These are phyloP conservation scores for Allium cepa DNA, from an alignment of 106 monocot genomes.

Conservation along the genomic window DNA sequence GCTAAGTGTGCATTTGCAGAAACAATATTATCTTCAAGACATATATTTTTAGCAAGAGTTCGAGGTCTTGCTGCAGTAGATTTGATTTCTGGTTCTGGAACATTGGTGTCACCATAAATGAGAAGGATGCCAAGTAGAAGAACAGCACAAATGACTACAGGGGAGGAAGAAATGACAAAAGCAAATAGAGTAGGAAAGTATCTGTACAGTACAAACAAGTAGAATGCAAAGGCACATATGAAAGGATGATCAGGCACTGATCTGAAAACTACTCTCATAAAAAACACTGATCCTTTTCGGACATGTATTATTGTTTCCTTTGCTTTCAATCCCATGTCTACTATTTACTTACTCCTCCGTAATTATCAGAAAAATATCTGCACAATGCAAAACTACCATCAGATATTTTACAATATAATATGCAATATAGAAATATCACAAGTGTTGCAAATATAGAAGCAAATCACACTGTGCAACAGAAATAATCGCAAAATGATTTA, in stretches of 20 bases:
- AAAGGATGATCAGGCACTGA: conserved; percentile 38
- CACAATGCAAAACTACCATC: not conserved
- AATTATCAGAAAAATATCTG: not conserved
- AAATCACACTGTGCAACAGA: not conserved
- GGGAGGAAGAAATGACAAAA: conserved; percentile 45
- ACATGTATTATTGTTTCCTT: conserved; percentile 10
- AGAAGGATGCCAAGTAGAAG: conserved; percentile 69
- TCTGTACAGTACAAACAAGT: conserved; percentile 36
- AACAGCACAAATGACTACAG: conserved; percentile 52
- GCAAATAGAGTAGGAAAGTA: conserved; percentile 47
- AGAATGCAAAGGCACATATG: conserved; percentile 25
- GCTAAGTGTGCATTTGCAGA: not conserved
- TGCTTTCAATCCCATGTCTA: conserved; percentile 1
- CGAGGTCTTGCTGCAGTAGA: not conserved
- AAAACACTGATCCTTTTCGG: conserved; percentile 15
- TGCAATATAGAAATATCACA: not conserved
- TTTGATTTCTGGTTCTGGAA: conserved; percentile 27
- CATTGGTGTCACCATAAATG: conserved; percentile 49
- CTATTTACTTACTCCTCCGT: not conserved
- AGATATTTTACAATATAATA: not conserved
- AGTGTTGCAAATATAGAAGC: not conserved
- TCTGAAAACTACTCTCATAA: conserved; percentile 19
- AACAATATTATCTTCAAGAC: not conserved
- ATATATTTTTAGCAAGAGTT: not conserved
- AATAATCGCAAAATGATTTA: not conserved